A percentile compares a stretch with the other conserved stretches of the same genome.
These are phyloP conservation scores for Heterobasidion parviporum DNA, from an alignment of 1,284 basidiomycete genomes.

Conservation along the genomic window DNA sequence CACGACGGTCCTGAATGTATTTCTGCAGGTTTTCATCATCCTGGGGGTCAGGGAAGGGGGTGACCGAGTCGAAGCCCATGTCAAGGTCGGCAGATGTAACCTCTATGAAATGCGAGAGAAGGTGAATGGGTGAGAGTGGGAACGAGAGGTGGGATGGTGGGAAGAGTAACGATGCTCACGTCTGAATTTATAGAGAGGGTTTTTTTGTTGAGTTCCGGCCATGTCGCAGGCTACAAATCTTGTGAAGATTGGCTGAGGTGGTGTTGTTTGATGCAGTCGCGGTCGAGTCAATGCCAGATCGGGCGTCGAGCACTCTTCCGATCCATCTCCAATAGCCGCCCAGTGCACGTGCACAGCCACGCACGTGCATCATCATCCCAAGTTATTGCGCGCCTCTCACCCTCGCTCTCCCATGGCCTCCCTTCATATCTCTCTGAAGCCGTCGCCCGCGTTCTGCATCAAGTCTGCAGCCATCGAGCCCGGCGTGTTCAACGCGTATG, in stretches of 20 bases:
- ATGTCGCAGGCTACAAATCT: background rate
- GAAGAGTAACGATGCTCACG: constrained; percentile 11
- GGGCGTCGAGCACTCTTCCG: too few relatives aligned
- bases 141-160: background rate
- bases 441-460: constrained; percentile 53
- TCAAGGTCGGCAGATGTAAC: constrained; percentile 29
- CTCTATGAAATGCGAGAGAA: constrained; percentile 7
- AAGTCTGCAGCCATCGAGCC: constrained; percentile 39
- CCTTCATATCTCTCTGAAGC: constrained; percentile 32
- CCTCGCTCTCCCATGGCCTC: constrained; percentile 14
- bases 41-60: constrained; percentile 54
- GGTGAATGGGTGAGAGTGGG: constrained; percentile 6
- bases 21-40: constrained; percentile 53
- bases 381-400: background rate
- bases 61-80: constrained; percentile 27
- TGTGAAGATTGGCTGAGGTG: background rate
- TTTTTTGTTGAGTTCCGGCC: background rate
- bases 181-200: constrained; percentile 4
- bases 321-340: background rate
- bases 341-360: background rate
- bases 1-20: constrained; percentile 71
- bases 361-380: background rate
- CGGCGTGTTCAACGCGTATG: constrained; percentile 17
- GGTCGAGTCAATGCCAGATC: background rate
- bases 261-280: background rate